phyloP scores from a whole-genome alignment of 306 rosid species.

The Cucurbita argyrosperma region DNA sequence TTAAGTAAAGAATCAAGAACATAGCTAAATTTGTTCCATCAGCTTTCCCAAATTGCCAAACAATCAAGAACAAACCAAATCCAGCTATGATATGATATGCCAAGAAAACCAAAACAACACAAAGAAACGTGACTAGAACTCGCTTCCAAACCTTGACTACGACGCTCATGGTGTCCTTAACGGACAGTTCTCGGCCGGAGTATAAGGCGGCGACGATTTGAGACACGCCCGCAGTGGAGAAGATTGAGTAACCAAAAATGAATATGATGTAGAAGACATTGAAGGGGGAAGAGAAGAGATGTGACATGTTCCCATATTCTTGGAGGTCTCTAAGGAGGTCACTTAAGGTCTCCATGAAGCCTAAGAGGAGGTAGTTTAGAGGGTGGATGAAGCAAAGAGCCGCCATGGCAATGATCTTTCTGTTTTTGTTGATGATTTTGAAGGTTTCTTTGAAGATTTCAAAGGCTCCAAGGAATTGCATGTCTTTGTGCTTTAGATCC shows the following conservation, averaged over 20 bases:
- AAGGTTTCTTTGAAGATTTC: conserved; percentile 14
- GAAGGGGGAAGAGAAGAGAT: conserved; percentile 13
- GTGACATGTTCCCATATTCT: not conserved
- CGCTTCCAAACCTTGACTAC: conserved; percentile 14
- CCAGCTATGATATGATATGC: conserved; percentile 19
- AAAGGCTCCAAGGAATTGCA: conserved; percentile 16
- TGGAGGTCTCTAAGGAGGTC: conserved; percentile 1
- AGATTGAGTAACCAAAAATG: conserved; percentile 9
- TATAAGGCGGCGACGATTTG: conserved; percentile 13
- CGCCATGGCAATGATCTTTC: conserved; percentile 12
- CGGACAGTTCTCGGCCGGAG: conserved; percentile 8
- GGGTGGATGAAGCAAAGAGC: conserved; percentile 17
- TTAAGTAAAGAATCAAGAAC: conserved; percentile 4
- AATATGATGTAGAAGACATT: conserved; percentile 2
- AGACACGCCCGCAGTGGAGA: conserved; percentile 17
- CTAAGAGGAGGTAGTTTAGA: not conserved
- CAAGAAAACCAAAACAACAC: not conserved
- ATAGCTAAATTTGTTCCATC: not conserved
- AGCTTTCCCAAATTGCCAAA: conserved; percentile 15
- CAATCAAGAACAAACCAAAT: conserved; percentile 35
- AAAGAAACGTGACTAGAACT: conserved; percentile 15
- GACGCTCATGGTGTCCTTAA: not conserved
- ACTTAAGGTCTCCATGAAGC: not conserved
- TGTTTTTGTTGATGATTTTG: conserved; percentile 12
- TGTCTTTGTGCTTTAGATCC: not conserved